phyloP scores from a whole-genome alignment of 139 green algal species.

The Tetraselmis chui region DNA sequence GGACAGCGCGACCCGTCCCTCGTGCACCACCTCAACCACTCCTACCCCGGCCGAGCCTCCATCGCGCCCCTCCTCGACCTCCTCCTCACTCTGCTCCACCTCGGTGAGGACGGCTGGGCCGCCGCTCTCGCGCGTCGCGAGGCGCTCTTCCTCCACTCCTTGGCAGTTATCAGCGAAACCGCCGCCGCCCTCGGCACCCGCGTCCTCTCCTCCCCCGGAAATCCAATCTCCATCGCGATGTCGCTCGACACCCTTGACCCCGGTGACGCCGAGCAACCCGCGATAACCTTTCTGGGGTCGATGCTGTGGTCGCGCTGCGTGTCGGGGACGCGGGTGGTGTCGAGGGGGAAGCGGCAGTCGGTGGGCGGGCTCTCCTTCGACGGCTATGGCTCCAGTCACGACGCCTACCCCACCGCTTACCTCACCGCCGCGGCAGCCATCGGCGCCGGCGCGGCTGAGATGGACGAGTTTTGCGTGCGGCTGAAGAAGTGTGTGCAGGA shows the following conservation, averaged over 20 bases:
- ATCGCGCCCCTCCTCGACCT: slow-evolving; percentile 75
- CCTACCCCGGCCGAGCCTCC: slow-evolving; percentile 77
- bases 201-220: slow-evolving; percentile 72
- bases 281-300: slow-evolving; percentile 59
- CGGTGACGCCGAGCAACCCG: background rate
- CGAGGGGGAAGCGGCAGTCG: slow-evolving; percentile 37
- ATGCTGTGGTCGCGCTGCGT: slow-evolving; percentile 76
- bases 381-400: slow-evolving; percentile 64
- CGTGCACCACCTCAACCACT: slow-evolving; percentile 55
- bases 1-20: background rate
- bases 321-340: slow-evolving; percentile 77
- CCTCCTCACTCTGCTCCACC: slow-evolving; percentile 88
- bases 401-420: slow-evolving; percentile 69
- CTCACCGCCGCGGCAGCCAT: slow-evolving; percentile 81
- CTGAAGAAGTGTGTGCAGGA: slow-evolving; percentile 29
- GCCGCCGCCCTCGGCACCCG: slow-evolving; percentile 36
- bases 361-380: slow-evolving; percentile 65
- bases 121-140: slow-evolving; percentile 46
- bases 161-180: background rate
- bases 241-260: slow-evolving; percentile 45
- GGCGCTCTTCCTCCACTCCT: slow-evolving; percentile 32
- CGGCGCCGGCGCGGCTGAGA: slow-evolving; percentile 53
- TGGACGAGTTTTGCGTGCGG: slow-evolving; percentile 58
- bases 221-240: slow-evolving; percentile 86
- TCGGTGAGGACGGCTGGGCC: slow-evolving; percentile 60